Conservation (phyloP, 352 stramenopile genomes). For the Halophytophthora polymorphica region DNA sequence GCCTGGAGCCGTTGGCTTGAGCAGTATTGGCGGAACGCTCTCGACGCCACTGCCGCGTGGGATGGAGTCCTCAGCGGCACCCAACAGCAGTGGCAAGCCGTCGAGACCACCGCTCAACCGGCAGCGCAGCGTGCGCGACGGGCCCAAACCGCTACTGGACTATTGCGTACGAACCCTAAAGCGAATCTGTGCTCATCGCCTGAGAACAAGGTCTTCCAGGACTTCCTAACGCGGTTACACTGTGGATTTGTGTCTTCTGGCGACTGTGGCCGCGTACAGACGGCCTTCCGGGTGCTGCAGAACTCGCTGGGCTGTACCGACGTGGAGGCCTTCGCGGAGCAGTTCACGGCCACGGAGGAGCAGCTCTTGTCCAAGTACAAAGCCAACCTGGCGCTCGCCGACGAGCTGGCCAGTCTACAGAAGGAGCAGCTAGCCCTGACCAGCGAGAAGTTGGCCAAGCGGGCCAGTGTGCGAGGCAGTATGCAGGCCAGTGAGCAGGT, state of each 20-base stretch:
- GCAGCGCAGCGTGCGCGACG: not conserved
- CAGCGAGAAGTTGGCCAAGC: conserved; percentile 28
- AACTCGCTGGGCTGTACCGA: conserved; percentile 29
- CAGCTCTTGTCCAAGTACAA: conserved; percentile 69
- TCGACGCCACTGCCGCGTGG: conserved; percentile 1
- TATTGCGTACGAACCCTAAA: conserved; percentile 16
- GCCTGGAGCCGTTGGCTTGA: not conserved
- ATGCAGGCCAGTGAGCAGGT: conserved; percentile 28
- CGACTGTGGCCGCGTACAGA: conserved; percentile 10
- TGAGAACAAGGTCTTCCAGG: no score
- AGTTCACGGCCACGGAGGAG: conserved; percentile 55
- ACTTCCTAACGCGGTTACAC: not conserved
- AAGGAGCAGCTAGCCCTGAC: conserved; percentile 25
- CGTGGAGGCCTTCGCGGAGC: conserved; percentile 34
- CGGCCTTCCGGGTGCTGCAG: conserved; percentile 53
- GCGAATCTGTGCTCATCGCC: no score
- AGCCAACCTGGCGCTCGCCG: conserved; percentile 41
- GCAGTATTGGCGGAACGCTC: not conserved
- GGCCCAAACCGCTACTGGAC: conserved; percentile 16
- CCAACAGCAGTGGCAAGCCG: conserved; percentile 1
- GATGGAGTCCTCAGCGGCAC: not conserved
- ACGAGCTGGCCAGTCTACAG: conserved; percentile 42
- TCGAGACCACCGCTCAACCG: not conserved
- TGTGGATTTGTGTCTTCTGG: not conserved
- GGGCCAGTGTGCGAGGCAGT: conserved; percentile 31